Conservation (phyloP, 2,329 filamentous ascomycete species). For the Metarhizium rileyi region DNA sequence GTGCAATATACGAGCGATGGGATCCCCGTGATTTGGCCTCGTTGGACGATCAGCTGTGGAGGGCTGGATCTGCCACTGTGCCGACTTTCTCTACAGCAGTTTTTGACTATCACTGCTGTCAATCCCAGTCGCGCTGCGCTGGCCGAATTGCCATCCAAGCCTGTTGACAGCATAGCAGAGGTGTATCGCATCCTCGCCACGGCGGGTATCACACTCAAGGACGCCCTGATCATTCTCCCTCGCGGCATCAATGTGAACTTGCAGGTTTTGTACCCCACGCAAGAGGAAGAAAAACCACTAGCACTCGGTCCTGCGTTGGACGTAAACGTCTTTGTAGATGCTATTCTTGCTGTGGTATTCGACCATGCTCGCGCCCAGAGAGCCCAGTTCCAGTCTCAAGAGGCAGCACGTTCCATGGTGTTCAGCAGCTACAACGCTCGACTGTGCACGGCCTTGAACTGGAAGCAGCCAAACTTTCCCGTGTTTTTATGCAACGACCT, state of each 20-base stretch:
- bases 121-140: slow-evolving; percentile 35
- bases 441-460: slow-evolving; percentile 90
- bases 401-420: slow-evolving; percentile 75
- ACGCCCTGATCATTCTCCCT: slow-evolving; percentile 67
- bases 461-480: slow-evolving; percentile 98
- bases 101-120: slow-evolving; percentile 41
- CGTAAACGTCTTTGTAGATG: slow-evolving; percentile 79
- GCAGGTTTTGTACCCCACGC: slow-evolving; percentile 79
- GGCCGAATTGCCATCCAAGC: slow-evolving; percentile 32
- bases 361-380: slow-evolving; percentile 69
- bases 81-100: slow-evolving; percentile 66
- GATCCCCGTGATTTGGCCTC: slow-evolving; percentile 77
- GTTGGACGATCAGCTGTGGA: slow-evolving; percentile 68
- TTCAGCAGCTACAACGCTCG: slow-evolving; percentile 89
- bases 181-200: slow-evolving; percentile 64
- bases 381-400: slow-evolving; percentile 53
- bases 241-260: slow-evolving; percentile 78
- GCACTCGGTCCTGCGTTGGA: slow-evolving; percentile 67
- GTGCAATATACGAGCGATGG: slow-evolving; percentile 87
- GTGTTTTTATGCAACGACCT: slow-evolving; percentile 93
- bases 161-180: slow-evolving; percentile 46
- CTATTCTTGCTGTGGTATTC: slow-evolving; percentile 76
- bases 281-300: slow-evolving; percentile 59
- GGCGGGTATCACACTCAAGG: slow-evolving; percentile 69
- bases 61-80: slow-evolving; percentile 75